Conservation (phyloP, 768 basidiomycete genomes). For the Mycena chlorophos region DNA sequence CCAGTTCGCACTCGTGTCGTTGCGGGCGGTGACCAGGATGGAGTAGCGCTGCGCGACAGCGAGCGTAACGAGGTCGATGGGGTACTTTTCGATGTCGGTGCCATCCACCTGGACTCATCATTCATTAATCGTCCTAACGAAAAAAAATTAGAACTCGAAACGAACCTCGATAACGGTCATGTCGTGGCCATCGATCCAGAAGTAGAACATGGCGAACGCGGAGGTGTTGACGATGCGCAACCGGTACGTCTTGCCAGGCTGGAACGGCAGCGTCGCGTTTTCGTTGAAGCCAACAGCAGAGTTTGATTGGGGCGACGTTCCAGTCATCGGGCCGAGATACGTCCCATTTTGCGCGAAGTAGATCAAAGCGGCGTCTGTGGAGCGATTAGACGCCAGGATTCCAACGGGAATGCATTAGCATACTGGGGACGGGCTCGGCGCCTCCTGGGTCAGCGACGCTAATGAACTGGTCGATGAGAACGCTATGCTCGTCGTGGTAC, state of each 20-base stretch:
- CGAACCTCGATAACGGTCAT: conserved; percentile 82
- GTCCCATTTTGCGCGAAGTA: conserved; percentile 77
- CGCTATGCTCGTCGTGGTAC: conserved; percentile 80
- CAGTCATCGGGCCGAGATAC: conserved; percentile 64
- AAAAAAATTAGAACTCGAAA: conserved; percentile 12
- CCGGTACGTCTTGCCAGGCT: conserved; percentile 87
- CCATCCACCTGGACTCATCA: conserved; percentile 27
- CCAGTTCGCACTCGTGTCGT: conserved; percentile 84
- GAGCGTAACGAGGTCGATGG: conserved; percentile 70
- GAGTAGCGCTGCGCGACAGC: conserved; percentile 93
- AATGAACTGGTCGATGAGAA: conserved; percentile 66
- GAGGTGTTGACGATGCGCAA: conserved; percentile 85
- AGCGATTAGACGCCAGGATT: too few relatives aligned
- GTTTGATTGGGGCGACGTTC: conserved; percentile 48
- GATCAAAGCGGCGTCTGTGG: conserved; percentile 71
- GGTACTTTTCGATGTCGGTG: conserved; percentile 76
- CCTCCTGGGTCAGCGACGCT: conserved; percentile 77
- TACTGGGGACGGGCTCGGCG: conserved; percentile 86
- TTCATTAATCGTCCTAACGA: neutral
- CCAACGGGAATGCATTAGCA: conserved; percentile 4
- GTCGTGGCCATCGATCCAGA: conserved; percentile 88
- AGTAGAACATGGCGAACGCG: conserved; percentile 73
- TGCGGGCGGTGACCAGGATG: conserved; percentile 85
- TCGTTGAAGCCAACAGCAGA: conserved; percentile 81
- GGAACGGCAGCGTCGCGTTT: conserved; percentile 81